Percentiles rank a stretch among this genome's conserved stretches.
Conservation (phyloP, 2,329 filamentous ascomycete genomes). For the Colletotrichum simmondsii region DNA sequence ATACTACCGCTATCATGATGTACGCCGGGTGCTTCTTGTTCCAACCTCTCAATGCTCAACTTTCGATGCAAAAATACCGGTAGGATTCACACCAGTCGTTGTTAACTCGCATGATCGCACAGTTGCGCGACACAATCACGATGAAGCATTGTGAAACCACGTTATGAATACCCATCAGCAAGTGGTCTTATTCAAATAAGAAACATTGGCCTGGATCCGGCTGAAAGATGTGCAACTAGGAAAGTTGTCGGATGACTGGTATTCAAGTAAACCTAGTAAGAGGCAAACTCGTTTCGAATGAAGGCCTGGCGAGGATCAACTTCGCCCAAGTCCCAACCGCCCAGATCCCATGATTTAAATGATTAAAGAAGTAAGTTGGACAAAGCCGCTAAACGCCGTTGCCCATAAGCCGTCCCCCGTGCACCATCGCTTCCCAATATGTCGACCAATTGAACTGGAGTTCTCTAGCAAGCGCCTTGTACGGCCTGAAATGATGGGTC, state of each 20-base stretch:
- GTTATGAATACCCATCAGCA: background rate
- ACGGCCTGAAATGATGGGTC: background rate
- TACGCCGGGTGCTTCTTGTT: no score
- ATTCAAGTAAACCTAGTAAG: background rate
- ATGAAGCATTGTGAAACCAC: background rate
- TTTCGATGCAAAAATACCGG: no score
- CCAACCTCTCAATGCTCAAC: no score
- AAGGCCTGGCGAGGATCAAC: conserved; percentile 10
- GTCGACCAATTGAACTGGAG: background rate
- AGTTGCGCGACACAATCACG: background rate
- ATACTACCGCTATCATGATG: no score
- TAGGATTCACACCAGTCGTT: no score
- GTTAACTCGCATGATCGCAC: background rate
- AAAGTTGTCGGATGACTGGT: background rate
- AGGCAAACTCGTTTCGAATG: background rate
- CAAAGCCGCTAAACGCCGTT: conserved; percentile 13
- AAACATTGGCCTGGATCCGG: background rate
- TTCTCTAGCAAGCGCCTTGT: conserved; percentile 13
- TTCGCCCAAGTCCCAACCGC: background rate
- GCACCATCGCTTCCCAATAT: conserved; percentile 12
- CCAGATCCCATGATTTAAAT: background rate
- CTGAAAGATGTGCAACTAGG: background rate
- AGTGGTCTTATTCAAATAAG: background rate
- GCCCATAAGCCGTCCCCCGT: background rate
- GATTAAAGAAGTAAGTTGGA: background rate